Evolutionary conservation across 208 protist species (phyloP), one percentile per base, ranked within the genome.

Genomic region (Phytomonas sp.): DNA sequence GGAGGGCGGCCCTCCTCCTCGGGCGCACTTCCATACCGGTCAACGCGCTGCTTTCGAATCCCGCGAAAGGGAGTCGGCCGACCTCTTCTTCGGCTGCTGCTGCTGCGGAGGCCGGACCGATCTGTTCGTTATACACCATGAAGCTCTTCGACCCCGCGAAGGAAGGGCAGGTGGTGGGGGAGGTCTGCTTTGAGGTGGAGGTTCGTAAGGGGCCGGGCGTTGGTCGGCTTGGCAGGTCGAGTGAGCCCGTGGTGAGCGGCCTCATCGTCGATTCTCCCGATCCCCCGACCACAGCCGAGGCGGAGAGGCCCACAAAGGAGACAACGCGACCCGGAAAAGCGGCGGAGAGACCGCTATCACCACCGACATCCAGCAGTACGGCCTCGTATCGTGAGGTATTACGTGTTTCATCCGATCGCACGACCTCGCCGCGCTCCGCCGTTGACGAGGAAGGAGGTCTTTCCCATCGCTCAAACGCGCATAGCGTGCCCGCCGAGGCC

Each of bases 1-100:
- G 17, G 20, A 26, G 4, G 6, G 20, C 13, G 4, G 4, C 46
- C 46, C 17, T 56, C 26, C 46, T 75, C 4, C 59, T 87, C 33
- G 79, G 78, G n/a, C 65, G 66, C 13, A 73, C 76, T n/a, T 73
- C 62, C 66, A 30, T 87, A 6, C 66, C 79, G 29, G 61, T 82
- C 26, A 76, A 61, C 17, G 62, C 74, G 0, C 60, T 87, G 23
- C 68, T 87, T 33, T 61, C 70, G 17, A 56, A 26, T 26, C 4
- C 6, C 23, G 17, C 46, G 3, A 56, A 26, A 61, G 68, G n/a
- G 46, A 56, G 70, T 33, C 34, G n/a, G 26, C 60, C 30, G 31
- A 9, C 59, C 15, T 15, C n/a, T 23, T 26, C 20, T n/a, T n/a
- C n/a, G n/a, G n/a, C n/a, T n/a, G n/a, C n/a, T n/a, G 37, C 33